Percentiles rank a stretch among this genome's conserved stretches.
Conservation (phyloP, 257 asterid genomes). For the Gynochthodes officinalis region DNA sequence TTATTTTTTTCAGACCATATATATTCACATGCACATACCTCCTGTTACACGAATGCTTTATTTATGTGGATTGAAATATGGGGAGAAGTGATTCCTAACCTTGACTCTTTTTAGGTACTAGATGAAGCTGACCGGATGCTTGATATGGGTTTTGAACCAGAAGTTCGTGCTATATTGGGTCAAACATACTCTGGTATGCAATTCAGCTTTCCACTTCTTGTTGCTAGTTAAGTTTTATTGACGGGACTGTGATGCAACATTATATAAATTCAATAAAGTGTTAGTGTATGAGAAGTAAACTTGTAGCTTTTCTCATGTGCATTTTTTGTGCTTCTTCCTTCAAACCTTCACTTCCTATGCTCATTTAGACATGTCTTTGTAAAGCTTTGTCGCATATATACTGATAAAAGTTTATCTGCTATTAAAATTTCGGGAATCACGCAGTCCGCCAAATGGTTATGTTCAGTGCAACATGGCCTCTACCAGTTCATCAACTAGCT, state of each 20-base stretch:
- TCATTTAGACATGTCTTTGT: not conserved
- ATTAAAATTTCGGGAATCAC: constrained; percentile 18
- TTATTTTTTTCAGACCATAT: not conserved
- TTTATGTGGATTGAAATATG: not conserved
- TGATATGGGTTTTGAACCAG: constrained; percentile 99
- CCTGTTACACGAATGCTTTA: not conserved
- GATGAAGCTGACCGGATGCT: constrained; percentile 99
- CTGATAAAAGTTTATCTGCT: constrained; percentile 4
- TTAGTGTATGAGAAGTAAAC: no score
- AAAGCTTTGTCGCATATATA: not conserved
- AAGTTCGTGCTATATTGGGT: constrained; percentile 87
- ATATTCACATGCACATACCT: not conserved
- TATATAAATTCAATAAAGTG: not conserved
- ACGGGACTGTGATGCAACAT: not conserved
- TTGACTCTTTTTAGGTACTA: constrained; percentile 50
- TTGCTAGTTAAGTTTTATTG: not conserved
- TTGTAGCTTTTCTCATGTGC: not conserved
- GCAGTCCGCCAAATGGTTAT: constrained; percentile 97
- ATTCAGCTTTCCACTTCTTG: constrained; percentile 12
- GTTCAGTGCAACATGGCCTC: constrained; percentile 99
- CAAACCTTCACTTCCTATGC: not conserved
- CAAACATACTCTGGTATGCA: constrained; percentile 78
- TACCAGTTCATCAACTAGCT: constrained; percentile 82
- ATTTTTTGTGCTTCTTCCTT: not conserved
- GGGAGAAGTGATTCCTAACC: not conserved